Base-by-base conservation (phyloP, 805 yeast species). In the Hanseniaspora hatyaiensis region DNA sequence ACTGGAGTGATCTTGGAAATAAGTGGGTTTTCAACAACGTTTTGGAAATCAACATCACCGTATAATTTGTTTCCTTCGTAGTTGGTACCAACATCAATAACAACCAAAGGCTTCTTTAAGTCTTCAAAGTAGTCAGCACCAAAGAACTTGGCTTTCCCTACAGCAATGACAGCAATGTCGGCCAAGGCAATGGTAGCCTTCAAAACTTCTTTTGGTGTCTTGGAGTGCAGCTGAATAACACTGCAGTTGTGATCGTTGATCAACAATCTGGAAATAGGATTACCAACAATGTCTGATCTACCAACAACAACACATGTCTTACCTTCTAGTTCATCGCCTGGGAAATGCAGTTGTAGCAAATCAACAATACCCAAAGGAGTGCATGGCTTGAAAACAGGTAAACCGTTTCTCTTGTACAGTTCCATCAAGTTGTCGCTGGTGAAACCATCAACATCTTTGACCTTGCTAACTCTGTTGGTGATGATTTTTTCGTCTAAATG, bases 401-500 rank as follows among this genome's bases (percentile, higher is more conserved):
- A 61, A 19, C 96, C 96, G 46, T 85, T 85, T 55, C 83, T 78
- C 65, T 87, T 86, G 56, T 88, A 76, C 51, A 89, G 72, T 60
- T 89, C 96, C 51, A 96, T 97, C 50, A 85, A 78, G 63, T 92
- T 92, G 57, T 71, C 73, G 49, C 87, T 78, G 36, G 88, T 92
- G 59, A 89, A 92, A 1, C 98, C 98, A 63, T 89, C 98, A 40
- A 92, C 95, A 59, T 89, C 98, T 67, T 89, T 89, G 37, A 73
- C 77, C 13, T 83, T 74, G 9, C 71, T 65, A n/a, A 89, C 96
- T 1, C 87, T 72, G 58, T 80, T 78, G 40, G 97, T 92, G 55
- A 92, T 72, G 40, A 65, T 64, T 39, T 81, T 77, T 68, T 89
- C 97, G 60, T 83, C 76, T 50, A 88, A 70, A 58, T 79, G 83